These are phyloP conservation scores for Castanospermum australe DNA, from an alignment of 306 rosid genomes.

Conservation along the genomic window DNA sequence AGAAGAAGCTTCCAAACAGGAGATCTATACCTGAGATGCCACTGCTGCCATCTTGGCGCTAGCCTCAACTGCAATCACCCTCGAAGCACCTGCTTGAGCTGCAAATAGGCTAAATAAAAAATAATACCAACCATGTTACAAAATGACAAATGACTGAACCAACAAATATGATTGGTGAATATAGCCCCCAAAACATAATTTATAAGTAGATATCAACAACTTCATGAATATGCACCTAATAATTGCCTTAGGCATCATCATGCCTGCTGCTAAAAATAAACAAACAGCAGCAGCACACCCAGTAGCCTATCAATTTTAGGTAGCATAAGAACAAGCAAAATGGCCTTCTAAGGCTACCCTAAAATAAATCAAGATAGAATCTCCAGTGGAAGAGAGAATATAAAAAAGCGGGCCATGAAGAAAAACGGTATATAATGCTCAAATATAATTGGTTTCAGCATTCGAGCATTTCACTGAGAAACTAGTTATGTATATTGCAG, in stretches of 20 bases:
- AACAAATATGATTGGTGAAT: background rate
- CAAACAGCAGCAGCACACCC: background rate
- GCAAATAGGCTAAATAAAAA: slow-evolving; percentile 68
- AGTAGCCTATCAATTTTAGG: background rate
- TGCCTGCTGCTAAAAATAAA: background rate
- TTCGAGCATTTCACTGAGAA: background rate
- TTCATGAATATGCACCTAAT: background rate
- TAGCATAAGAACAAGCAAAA: background rate
- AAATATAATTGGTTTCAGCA: background rate
- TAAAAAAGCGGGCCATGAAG: background rate
- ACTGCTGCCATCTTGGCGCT: slow-evolving; percentile 94
- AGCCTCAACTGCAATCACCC: slow-evolving; percentile 93
- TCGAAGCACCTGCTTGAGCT: slow-evolving; percentile 83
- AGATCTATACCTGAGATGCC: slow-evolving; percentile 64
- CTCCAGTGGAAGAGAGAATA: background rate
- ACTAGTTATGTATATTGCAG: background rate
- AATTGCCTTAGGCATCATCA: background rate
- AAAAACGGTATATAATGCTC: background rate
- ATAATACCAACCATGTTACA: background rate
- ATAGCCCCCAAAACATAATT: background rate
- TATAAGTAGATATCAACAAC: background rate
- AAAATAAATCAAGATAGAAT: background rate
- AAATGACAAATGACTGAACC: slow-evolving; percentile 1
- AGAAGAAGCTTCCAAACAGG: background rate
- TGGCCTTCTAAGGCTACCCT: background rate